Base-by-base conservation (phyloP, 805 yeast genomes). In the Ogataea haglerorum region DNA sequence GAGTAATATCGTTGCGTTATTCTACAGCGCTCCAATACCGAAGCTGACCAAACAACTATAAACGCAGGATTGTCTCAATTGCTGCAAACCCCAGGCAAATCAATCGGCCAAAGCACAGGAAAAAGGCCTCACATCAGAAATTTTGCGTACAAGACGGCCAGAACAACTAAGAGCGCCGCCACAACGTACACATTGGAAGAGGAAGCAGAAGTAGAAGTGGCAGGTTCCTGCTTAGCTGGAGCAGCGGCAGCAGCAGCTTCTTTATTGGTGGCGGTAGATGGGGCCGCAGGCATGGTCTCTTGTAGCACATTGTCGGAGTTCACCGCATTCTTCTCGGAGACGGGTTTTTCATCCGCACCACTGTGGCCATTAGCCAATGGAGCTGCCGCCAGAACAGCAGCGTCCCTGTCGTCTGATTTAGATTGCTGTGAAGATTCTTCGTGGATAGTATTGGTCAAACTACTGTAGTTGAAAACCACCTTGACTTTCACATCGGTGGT, bases 391-490 rank as follows among this genome's bases (percentile, higher is more conserved):
- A 45, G 38, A n/a, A 48, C 47, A 13, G 46, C 51, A 18, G 31
- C 33, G 23, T 51, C 36, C 13, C 24, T 42, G 17, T 48, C 44
- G 18, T 52, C 57, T 30, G 49, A 28, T 13, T 34, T 51, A 15
- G 52, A 43, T 18, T 34, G 35, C 43, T 43, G 52, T 18, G 59
- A 41, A 40, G 58, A 43, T 46, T 60, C 57, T 48, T 60, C 65
- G 41, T 47, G 55, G 47, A 61, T 61, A n/a, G 65, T 44, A 35
- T 55, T 55, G 44, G 58, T 60, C 23, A 51, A 45, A 16, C 52
- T 48, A 40, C 56, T 60, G 42, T 46, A 60, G 41, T 53, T 55
- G 47, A 54, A 61, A 8, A 52, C 52, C 36, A 61, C 66, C 47
- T 59, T 61, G 24, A 61, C 51, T 43, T 60, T 61, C n/a, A 50